Evolutionary conservation across 2,329 filamentous ascomycete genomes (phyloP).

Genomic region (Diaporthe batatas): DNA sequence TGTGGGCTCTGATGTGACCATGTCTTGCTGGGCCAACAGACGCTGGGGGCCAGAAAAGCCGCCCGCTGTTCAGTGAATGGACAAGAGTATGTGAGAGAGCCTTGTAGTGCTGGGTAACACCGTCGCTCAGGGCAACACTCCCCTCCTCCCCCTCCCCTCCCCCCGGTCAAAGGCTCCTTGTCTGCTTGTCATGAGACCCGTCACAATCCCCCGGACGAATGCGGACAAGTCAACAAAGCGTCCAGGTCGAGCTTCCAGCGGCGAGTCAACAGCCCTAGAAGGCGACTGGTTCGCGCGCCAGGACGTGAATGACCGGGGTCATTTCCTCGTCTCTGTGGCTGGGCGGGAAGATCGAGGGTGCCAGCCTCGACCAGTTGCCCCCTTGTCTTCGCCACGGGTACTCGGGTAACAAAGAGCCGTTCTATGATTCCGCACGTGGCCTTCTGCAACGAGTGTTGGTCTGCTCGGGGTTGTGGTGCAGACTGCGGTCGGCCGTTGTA

Average conservation of each 20-base stretch:
- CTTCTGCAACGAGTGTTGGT: neutral
- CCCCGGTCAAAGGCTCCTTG: neutral
- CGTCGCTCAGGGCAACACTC: neutral
- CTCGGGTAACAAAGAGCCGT: neutral
- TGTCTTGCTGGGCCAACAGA: neutral
- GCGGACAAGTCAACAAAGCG: neutral
- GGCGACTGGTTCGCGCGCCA: neutral
- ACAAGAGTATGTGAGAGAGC: neutral
- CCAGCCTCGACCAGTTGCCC: neutral
- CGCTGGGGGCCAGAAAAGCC: neutral
- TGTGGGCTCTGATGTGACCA: neutral
- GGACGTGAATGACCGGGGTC: constrained; percentile 16
- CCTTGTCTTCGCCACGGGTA: neutral
- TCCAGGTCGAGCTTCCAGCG: neutral
- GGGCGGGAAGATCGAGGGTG: neutral
- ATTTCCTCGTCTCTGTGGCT: neutral
- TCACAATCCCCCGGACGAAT: neutral
- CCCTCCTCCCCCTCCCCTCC: too few relatives aligned
- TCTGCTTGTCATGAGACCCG: neutral
- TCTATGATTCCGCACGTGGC: neutral
- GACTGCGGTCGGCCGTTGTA: constrained; percentile 3
- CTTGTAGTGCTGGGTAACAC: neutral
- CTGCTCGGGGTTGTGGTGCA: neutral
- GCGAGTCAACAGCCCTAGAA: neutral
- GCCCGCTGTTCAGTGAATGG: constrained; percentile 1